A percentile compares a stretch with the other conserved stretches of the same genome.
Evolutionary conservation across 2,329 filamentous ascomycete species (phyloP).

Genomic region (Tympanopsis confertula): DNA sequence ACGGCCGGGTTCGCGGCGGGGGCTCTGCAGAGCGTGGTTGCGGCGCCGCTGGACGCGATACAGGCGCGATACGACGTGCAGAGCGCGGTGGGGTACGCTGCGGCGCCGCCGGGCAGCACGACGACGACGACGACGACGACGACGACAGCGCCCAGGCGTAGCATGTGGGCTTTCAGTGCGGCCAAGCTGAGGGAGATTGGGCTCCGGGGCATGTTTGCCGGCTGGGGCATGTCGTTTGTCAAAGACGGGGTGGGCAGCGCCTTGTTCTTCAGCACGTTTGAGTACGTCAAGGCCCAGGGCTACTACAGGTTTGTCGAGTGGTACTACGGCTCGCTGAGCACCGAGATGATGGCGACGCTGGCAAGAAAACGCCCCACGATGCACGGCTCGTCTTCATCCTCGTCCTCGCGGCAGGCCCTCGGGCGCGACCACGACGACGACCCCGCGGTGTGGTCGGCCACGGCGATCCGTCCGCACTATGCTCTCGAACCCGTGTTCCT

Average conservation of each 20-base stretch:
- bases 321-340: conserved; percentile 52
- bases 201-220: conserved; percentile 60
- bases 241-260: conserved; percentile 62
- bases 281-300: conserved; percentile 63
- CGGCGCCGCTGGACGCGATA: conserved; percentile 65
- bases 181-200: conserved; percentile 64
- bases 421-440: conserved; percentile 9
- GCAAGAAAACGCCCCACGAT: conserved; percentile 25
- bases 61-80: conserved; percentile 58
- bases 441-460: not conserved
- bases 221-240: conserved; percentile 56
- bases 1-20: conserved; percentile 61
- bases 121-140: conserved; percentile 15
- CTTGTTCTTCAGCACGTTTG: conserved; percentile 65
- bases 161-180: conserved; percentile 63
- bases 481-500: conserved; percentile 64
- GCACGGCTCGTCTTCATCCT: not conserved
- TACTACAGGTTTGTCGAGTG: conserved; percentile 62
- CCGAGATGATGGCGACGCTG: conserved; percentile 36
- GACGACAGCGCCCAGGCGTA: conserved; percentile 30
- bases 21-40: conserved; percentile 56
- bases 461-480: conserved; percentile 61
- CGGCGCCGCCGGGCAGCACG: conserved; percentile 19
- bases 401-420: conserved; percentile 12
- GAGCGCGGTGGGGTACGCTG: conserved; percentile 30